Evolutionary conservation across 2,329 filamentous ascomycete genomes (phyloP).

Genomic region (Aspergillus bombycis): DNA sequence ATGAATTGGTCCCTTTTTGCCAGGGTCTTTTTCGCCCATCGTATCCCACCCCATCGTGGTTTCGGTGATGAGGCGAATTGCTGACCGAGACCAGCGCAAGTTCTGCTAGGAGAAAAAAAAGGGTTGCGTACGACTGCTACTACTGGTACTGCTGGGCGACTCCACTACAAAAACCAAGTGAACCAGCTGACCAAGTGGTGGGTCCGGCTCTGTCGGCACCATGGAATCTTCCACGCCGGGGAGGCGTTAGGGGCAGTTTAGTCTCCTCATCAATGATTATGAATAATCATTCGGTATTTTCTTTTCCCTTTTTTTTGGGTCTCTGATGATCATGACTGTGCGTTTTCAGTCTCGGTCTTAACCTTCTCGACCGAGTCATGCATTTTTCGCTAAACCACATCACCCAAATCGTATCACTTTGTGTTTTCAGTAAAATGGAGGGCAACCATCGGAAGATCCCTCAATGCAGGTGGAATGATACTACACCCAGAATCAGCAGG

Average conservation of each 20-base stretch:
- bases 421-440: neutral
- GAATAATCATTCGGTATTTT: slow-evolving; percentile 1
- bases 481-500: neutral
- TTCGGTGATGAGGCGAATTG: neutral
- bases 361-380: neutral
- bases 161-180: slow-evolving; percentile 21
- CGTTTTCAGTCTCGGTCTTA: neutral
- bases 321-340: neutral
- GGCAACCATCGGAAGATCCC: neutral
- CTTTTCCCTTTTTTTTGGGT: neutral
- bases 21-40: neutral
- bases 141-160: neutral
- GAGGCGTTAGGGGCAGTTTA: neutral
- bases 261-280: neutral
- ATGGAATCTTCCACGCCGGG: slow-evolving; percentile 25
- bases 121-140: slow-evolving; percentile 2
- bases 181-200: slow-evolving; percentile 21
- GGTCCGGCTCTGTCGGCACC: slow-evolving; percentile 21
- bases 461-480: neutral
- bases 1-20: slow-evolving; percentile 2
- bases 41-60: slow-evolving; percentile 1
- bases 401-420: neutral
- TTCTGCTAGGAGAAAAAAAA: neutral
- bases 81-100: neutral
- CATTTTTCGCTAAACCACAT: neutral